Evolutionary conservation across 495 filamentous ascomycete genomes (phyloP), one percentile per base, ranked within the genome.

Genomic region (Aspergillus sclerotioniger): DNA sequence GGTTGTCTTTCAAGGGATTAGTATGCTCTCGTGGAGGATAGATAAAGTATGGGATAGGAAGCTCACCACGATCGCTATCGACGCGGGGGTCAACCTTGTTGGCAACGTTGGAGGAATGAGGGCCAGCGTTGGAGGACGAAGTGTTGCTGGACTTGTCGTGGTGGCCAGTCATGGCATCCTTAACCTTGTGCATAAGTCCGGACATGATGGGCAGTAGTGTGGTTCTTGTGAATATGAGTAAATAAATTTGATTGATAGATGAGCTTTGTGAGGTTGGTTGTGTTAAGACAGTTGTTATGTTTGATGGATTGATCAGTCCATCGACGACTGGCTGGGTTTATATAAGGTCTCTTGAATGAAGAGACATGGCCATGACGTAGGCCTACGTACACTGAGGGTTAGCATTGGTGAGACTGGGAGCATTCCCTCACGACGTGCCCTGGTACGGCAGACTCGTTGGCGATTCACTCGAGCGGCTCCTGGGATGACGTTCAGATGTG

Each of bases 131-230:
- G 60, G 58, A 45, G 17, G 57, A 20, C 31, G 16, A 7, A 28
- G 25, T 65, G 47, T 63, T 67, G 53, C 56, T 43, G 39, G 63
- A 33, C 28, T 58, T 48, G 47, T 51, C 54, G 45, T 78, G 65
- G 62, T 79, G 70, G 58, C 71, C 65, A 57, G 77, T 64, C 59
- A 88, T 54, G 62, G 76, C 82, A 6, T 87, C 80, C 76, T 87
- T 87, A 69, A 84, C 78, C 65, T 87, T 88, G 75, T 88, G 77
- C 62, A 86, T 68, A 59, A 87, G 73, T 56, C 69, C 64, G 35
- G 83, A 85, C 83, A 86, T 86, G 62, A 62, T 85, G 71, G 53
- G 16, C 35, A 20, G 8, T 53, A 19, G 3, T 37, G 44, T 50
- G 41, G 33, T 39, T 25, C 19, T 0, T 50, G 41, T 15, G 3